Percentiles rank a stretch among this genome's conserved stretches.
These are phyloP conservation scores for Colletotrichum godetiae DNA, from an alignment of 2,329 filamentous ascomycete species.

Conservation along the genomic window DNA sequence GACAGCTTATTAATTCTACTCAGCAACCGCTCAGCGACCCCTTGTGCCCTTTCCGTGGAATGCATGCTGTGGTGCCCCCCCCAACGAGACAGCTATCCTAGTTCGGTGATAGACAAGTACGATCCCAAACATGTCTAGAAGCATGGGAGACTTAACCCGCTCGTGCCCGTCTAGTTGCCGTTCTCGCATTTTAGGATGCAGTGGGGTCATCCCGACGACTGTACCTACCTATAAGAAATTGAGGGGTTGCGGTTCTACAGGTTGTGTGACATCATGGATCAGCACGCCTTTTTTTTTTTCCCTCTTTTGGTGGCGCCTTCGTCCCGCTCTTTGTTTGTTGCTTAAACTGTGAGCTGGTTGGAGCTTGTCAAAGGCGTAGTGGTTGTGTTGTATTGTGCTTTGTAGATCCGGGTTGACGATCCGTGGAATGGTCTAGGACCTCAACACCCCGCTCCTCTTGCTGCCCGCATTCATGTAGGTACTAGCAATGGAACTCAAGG, in stretches of 20 bases:
- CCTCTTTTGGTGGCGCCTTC: not conserved
- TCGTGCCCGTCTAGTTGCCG: not conserved
- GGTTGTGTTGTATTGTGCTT: not conserved
- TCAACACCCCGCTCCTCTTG: no score
- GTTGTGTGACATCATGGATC: conserved; percentile 24
- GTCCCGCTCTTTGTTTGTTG: not conserved
- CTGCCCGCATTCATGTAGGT: not conserved
- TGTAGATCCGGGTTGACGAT: conserved; percentile 17
- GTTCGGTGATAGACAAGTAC: not conserved
- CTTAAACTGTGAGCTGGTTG: not conserved
- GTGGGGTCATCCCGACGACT: conserved; percentile 1
- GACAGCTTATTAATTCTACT: conserved; percentile 22
- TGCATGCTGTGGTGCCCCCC: not conserved
- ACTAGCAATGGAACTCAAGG: not conserved
- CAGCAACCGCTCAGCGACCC: not conserved
- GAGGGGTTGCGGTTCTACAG: conserved; percentile 3
- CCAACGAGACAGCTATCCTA: not conserved
- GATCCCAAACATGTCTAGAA: not conserved
- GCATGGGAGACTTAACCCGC: not conserved
- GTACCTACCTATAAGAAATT: not conserved
- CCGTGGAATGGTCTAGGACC: not conserved
- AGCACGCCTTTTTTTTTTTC: conserved; percentile 12
- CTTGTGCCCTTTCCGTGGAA: not conserved
- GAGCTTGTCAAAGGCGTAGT: not conserved
- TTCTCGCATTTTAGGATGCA: not conserved